Evolutionary conservation across 2,329 filamentous ascomycete species (phyloP), one percentile per base, ranked within the genome.

Genomic region (Penicillium fuscoglaucum): DNA sequence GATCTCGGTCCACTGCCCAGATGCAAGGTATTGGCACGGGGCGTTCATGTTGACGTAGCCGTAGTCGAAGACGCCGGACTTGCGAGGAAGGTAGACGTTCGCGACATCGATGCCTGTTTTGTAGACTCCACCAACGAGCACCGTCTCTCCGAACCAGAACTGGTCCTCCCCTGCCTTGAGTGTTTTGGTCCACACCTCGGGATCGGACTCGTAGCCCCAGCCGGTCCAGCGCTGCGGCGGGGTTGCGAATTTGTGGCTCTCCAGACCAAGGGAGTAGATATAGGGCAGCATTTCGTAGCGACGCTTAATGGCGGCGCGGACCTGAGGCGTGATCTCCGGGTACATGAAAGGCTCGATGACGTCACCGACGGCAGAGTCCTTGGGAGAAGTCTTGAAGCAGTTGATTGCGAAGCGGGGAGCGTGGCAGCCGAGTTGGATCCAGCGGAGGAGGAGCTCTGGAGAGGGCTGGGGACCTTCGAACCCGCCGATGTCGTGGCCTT

Each of bases 341-440:
- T 90, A 89, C 87, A 90, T 90, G 87, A 87, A 91, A 0, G 88
- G 88, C 74, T 90, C 88, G 58, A 91, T 91, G 0, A 91, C 87
- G 37, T 89, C 88, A 8, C 88, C 88, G 26, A 89, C 80, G 0
- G 79, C 79, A 66, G 87, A 90, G 72, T 90, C 85, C 0, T 82
- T 77, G 0, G 83, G 81, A 0, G 82, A 84, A 0, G 89, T 91
- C 76, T 91, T 91, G 82, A 88, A 90, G 73, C 88, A 91, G 73
- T 91, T 91, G 77, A 90, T 90, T 12, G 88, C 86, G 66, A 91
- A 90, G 0, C 88, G 84, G 0, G 86, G 82, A 1, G 87, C 88
- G 74, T 90, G 84, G 59, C 86, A 83, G 6, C 88, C 89, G 2
- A 89, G 80, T 68, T 91, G 89, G 13, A 90, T 80, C 89, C 89